Evolutionary conservation across 2,329 filamentous ascomycete species (phyloP), one percentile per base, ranked within the genome.

Genomic region (Penicillium psychrosexuale): DNA sequence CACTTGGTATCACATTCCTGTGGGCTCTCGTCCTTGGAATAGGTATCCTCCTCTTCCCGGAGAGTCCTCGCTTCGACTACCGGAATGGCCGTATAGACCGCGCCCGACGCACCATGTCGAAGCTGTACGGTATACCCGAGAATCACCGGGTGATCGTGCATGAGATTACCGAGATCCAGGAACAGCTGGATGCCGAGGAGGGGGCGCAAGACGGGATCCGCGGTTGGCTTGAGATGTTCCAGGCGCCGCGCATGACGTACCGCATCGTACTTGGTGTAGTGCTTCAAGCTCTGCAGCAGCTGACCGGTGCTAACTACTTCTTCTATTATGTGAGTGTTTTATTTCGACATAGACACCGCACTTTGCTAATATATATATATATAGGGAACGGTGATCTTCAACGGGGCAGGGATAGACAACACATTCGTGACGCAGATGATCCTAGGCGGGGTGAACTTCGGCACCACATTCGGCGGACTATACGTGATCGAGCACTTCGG

Each of bases 401-500:
- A 82, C 58, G 82, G 84, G 1, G 84, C 87, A 8, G 86, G 85
- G 53, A 81, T 89, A 54, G 71, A 79, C 0, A 85, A 89, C 68
- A 81, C 82, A 12, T 86, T 84, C 60, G 75, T 82, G 53, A 85
- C 82, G 0, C 84, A 87, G 64, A 82, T 88, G 65, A 88, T 88
- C 51, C 77, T 87, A 5, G 77, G 77, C n/a, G 83, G 83, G 19
- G 84, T 90, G 64, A 90, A 90, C 66, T 85, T 90, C 22, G 79
- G 75, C 53, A 82, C 80, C 60, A 88, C 86, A 2, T 84, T 89
- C 53, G 80, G 80, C 47, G 86, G 86, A 34, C 76, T 91, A 6
- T 90, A 84, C 63, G 79, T 89, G 17, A 85, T 90, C 1, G 85
- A 89, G 68, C 82, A 80, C 61, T 86, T 80, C 57, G 87, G 87